Evolutionary conservation across 208 protist species (phyloP).

Genomic region (Tritrichomonas foetus): DNA sequence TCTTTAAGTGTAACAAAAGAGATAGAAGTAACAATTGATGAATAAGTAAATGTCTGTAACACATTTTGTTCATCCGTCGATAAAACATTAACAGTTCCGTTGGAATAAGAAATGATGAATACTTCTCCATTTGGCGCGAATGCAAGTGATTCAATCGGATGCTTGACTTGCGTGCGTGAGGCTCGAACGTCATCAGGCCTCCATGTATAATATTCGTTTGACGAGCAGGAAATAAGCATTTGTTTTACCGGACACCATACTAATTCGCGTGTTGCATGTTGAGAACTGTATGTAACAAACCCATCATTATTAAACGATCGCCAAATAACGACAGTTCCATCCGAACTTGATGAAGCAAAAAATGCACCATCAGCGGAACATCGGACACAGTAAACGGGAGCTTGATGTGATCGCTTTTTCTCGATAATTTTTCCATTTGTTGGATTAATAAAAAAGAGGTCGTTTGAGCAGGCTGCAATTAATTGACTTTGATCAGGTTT

Average conservation of each 20-base stretch:
- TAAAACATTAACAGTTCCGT: constrained; percentile 12
- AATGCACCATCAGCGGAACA: background rate
- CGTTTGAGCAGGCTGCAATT: background rate
- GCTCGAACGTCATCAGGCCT: background rate
- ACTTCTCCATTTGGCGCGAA: background rate
- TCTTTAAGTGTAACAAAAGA: background rate
- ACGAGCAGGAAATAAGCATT: background rate
- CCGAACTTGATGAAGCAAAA: background rate
- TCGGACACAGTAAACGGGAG: background rate
- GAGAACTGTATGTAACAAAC: background rate
- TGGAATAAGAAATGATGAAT: background rate
- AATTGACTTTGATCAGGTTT: background rate
- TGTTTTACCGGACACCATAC: background rate
- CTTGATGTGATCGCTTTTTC: background rate
- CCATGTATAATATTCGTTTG: constrained; percentile 6
- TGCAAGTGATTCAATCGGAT: background rate
- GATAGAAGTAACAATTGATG: background rate
- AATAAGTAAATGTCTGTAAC: constrained; percentile 18
- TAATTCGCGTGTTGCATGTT: background rate
- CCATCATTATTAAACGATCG: constrained; percentile 26
- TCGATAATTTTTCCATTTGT: background rate
- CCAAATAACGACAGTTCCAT: constrained; percentile 36
- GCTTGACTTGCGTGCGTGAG: background rate
- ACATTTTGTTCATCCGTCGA: background rate
- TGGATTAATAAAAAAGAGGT: background rate